Evolutionary conservation across 1,139 yeast genomes (phyloP).

Genomic region (Yamadazyma diospyri): DNA sequence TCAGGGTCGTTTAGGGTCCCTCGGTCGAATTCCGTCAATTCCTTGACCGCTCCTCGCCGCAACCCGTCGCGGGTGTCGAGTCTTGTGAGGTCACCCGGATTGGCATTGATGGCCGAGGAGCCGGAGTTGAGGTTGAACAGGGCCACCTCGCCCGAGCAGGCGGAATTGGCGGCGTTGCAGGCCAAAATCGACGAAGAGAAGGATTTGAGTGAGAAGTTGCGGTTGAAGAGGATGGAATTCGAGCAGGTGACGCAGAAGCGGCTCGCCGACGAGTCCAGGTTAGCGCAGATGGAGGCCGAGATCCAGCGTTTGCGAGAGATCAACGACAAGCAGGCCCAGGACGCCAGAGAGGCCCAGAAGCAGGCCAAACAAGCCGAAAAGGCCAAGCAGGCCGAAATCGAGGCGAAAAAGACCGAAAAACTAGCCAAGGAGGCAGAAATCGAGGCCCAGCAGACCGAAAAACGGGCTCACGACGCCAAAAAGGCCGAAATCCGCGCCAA

Average conservation of each 20-base stretch:
- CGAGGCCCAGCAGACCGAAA: no score
- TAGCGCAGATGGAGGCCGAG: constrained; percentile 11
- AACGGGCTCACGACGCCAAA: no score
- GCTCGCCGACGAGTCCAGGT: constrained; percentile 19
- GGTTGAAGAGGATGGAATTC: constrained; percentile 28
- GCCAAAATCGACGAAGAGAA: constrained; percentile 31
- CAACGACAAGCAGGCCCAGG: no score
- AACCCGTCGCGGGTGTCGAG: constrained; percentile 18
- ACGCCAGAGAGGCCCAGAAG: no score
- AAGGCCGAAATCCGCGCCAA: no score
- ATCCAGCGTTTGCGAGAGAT: background rate
- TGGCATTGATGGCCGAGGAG: constrained; percentile 11
- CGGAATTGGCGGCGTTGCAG: constrained; percentile 18
- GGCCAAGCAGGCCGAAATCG: no score
- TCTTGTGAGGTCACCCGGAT: constrained; percentile 12
- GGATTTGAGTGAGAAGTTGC: constrained; percentile 27
- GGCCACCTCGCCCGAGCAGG: constrained; percentile 7
- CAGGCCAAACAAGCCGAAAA: no score
- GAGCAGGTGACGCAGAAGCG: constrained; percentile 23
- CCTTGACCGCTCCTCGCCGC: constrained; percentile 11
- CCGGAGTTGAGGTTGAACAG: constrained; percentile 2
- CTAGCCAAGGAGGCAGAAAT: no score
- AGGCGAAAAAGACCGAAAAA: no score
- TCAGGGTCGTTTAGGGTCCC: no score
- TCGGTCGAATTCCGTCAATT: constrained; percentile 23